phyloP scores from a whole-genome alignment of 352 stramenopile species.

The Blastocystis sp. region DNA sequence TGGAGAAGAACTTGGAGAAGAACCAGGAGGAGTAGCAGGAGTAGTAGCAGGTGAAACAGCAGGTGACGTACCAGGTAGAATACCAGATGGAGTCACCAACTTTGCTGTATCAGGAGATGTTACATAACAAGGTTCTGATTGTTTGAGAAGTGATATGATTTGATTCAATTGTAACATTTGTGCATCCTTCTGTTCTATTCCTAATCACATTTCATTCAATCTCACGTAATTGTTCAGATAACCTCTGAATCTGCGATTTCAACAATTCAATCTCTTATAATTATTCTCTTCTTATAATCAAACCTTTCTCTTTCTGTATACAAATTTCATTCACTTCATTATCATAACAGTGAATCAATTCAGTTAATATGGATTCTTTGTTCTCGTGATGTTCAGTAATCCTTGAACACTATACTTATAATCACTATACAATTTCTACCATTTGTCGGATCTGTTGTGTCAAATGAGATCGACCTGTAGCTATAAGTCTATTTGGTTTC shows the following conservation, averaged over 20 bases:
- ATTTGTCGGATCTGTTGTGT: neutral
- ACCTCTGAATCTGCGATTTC: neutral
- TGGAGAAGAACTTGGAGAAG: neutral
- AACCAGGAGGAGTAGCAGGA: neutral
- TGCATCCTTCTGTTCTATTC: constrained; percentile 16
- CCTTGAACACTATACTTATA: neutral
- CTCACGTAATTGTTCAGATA: neutral
- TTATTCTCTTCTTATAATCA: neutral
- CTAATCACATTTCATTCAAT: neutral
- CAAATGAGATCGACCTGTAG: neutral
- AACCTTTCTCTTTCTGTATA: neutral
- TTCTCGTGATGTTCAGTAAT: neutral
- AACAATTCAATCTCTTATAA: neutral
- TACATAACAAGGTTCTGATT: neutral
- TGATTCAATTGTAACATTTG: constrained; percentile 15
- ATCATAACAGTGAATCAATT: neutral
- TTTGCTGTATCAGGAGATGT: neutral
- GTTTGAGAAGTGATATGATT: constrained; percentile 1
- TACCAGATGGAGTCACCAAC: too few relatives aligned
- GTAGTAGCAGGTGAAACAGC: neutral
- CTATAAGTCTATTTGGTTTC: neutral
- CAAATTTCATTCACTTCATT: neutral
- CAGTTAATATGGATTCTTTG: neutral
- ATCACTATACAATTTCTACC: neutral
- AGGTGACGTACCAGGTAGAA: neutral